Conservation (phyloP, 805 yeast genomes). For the Blastobotrys mokoenaii region DNA sequence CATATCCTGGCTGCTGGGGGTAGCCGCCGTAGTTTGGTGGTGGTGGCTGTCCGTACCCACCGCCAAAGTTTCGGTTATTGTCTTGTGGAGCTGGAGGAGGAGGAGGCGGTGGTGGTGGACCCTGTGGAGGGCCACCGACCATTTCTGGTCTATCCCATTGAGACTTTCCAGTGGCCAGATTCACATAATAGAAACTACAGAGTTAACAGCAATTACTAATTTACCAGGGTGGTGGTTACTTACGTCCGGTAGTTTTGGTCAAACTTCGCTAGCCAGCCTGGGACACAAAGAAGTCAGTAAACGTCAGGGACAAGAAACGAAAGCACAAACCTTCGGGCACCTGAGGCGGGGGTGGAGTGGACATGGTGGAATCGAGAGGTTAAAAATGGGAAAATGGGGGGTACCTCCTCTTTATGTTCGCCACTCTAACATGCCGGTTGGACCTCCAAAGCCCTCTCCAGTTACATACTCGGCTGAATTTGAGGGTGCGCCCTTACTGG, state of each 20-base stretch:
- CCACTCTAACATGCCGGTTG: not conserved
- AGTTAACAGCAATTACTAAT: constrained; percentile 8
- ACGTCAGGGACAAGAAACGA: not conserved
- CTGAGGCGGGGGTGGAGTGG: constrained; percentile 21
- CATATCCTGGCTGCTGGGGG: constrained; percentile 7
- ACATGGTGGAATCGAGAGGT: constrained; percentile 3
- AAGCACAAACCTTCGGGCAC: constrained; percentile 20
- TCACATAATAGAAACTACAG: constrained; percentile 73
- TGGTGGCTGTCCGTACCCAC: constrained; percentile 1
- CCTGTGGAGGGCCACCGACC: constrained; percentile 1
- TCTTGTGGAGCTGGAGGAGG: constrained; percentile 6
- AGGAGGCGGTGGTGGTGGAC: constrained; percentile 1
- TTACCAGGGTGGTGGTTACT: constrained; percentile 43
- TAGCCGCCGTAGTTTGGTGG: constrained; percentile 4
- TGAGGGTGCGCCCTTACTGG: too few species aligned
- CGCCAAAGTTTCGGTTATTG: constrained; percentile 1
- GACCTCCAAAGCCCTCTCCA: not conserved
- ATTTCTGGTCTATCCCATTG: constrained; percentile 81
- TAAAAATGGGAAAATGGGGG: not conserved
- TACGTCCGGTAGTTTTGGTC: constrained; percentile 43
- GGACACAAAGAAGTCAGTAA: not conserved
- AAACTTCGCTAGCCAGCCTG: constrained; percentile 32
- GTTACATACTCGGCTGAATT: too few species aligned
- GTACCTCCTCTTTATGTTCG: not conserved
- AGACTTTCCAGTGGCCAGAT: constrained; percentile 59